A percentile compares a stretch with the other conserved stretches of the same genome.
phyloP scores from a whole-genome alignment of 129 eudicot species.

The Glebionis coronaria region DNA sequence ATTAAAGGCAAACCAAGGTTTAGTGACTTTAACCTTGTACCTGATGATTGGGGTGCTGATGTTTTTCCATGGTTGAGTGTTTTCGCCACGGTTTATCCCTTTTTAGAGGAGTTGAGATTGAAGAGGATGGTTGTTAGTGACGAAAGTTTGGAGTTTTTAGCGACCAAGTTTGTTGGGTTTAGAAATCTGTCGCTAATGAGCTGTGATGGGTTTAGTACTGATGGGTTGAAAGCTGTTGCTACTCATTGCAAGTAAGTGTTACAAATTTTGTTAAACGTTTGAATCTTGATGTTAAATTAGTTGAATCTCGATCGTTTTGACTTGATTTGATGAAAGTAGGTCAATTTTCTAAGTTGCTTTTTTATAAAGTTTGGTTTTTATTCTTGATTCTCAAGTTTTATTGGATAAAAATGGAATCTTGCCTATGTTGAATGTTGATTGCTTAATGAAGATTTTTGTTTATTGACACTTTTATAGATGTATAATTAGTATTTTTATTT shows the following conservation, averaged over 20 bases:
- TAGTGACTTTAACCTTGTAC: slow-evolving; percentile 77
- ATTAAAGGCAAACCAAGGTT: slow-evolving; percentile 79
- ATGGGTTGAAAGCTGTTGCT: slow-evolving; percentile 75
- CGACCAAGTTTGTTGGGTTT: slow-evolving; percentile 49
- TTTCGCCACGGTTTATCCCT: slow-evolving; percentile 67
- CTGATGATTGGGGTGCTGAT: slow-evolving; percentile 36
- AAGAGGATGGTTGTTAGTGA: slow-evolving; percentile 79
- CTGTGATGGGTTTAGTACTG: slow-evolving; percentile 85
- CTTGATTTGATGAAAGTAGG: slow-evolving; percentile 1
- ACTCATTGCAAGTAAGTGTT: slow-evolving; percentile 71
- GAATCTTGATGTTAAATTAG: background rate
- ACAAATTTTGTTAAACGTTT: background rate
- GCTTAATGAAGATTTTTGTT: background rate
- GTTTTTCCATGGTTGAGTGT: slow-evolving; percentile 58
- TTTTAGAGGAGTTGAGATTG: slow-evolving; percentile 68
- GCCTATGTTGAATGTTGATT: background rate
- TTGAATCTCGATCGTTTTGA: slow-evolving; percentile 18
- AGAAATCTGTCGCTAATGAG: slow-evolving; percentile 60
- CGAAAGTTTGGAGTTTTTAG: slow-evolving; percentile 77
- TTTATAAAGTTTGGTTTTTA: background rate
- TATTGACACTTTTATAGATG: slow-evolving; percentile 4
- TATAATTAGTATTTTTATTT: background rate
- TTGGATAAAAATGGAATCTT: slow-evolving; percentile 17
- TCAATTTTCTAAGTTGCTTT: background rate
- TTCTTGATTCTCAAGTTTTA: background rate